Conservation (phyloP, 371 early-diverging fungal species). For the Catenaria anguillulae region DNA sequence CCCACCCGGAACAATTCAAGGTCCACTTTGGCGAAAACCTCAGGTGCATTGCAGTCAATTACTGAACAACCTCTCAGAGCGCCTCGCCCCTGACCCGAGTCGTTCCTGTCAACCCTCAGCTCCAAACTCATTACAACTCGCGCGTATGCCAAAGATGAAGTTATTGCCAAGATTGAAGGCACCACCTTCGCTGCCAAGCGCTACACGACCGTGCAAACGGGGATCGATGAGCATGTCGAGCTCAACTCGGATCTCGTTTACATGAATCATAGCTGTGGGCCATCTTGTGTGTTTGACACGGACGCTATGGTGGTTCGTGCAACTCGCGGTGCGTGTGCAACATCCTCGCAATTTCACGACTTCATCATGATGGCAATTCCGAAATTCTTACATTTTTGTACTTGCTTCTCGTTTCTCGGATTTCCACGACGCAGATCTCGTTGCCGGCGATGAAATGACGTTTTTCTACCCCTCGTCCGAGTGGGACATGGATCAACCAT, state of each 20-base stretch:
- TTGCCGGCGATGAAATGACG: slow-evolving; percentile 48
- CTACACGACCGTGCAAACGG: slow-evolving; percentile 50
- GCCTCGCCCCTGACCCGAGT: background rate
- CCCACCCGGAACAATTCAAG: slow-evolving; percentile 33
- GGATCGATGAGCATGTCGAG: slow-evolving; percentile 45
- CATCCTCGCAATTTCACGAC: no score
- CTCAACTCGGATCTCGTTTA: slow-evolving; percentile 45
- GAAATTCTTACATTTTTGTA: no score
- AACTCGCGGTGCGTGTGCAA: slow-evolving; percentile 10
- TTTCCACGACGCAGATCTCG: no score
- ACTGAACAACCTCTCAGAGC: background rate
- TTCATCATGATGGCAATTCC: no score
- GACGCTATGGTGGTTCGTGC: slow-evolving; percentile 36
- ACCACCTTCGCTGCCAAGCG: slow-evolving; percentile 36
- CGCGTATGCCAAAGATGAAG: slow-evolving; percentile 33
- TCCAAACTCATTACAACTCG: slow-evolving; percentile 37
- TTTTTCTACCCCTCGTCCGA: slow-evolving; percentile 74
- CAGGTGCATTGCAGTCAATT: background rate
- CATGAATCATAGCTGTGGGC: slow-evolving; percentile 36
- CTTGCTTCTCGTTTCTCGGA: slow-evolving; percentile 9
- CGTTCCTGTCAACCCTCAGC: slow-evolving; percentile 22
- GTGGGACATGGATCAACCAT: slow-evolving; percentile 76
- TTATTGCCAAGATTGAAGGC: slow-evolving; percentile 36
- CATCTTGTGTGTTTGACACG: slow-evolving; percentile 42
- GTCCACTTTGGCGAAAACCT: slow-evolving; percentile 28